phyloP scores from a whole-genome alignment of 495 filamentous ascomycete species.

The Bathelium albidoporum region DNA sequence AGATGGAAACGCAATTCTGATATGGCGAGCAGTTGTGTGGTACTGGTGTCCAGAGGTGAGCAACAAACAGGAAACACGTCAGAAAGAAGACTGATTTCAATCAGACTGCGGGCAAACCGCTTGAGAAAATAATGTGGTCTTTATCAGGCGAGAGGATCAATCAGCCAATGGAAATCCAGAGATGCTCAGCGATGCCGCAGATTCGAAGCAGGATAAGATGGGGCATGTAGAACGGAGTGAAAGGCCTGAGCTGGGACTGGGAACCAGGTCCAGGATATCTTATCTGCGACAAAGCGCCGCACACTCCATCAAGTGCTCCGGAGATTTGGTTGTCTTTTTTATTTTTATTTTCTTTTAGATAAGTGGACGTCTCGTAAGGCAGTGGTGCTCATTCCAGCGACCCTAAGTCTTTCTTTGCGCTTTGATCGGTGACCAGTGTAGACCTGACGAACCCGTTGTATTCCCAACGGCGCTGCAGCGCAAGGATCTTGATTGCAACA shows the following conservation, averaged over 20 bases:
- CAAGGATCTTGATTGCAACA: background rate
- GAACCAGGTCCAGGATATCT: background rate
- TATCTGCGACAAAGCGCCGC: background rate
- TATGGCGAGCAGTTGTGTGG: background rate
- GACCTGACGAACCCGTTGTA: background rate
- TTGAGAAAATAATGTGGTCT: background rate
- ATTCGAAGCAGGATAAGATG: background rate
- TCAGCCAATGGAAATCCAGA: background rate
- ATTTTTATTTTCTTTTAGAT: too few relatives aligned
- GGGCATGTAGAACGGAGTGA: background rate
- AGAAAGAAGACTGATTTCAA: background rate
- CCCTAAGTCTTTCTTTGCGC: too few relatives aligned
- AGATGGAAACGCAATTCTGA: background rate
- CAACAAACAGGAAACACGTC: background rate
- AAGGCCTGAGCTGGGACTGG: background rate
- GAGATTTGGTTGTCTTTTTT: too few relatives aligned
- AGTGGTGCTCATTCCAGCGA: too few relatives aligned
- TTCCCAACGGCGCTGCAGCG: background rate
- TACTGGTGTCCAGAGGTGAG: conserved; percentile 6
- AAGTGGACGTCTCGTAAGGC: too few relatives aligned
- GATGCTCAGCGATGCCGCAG: background rate
- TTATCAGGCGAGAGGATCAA: conserved; percentile 4
- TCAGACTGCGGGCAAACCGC: background rate
- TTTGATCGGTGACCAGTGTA: background rate
- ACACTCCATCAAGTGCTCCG: background rate